These are phyloP conservation scores for Colletotrichum tofieldiae DNA, from an alignment of 2,329 filamentous ascomycete genomes.

Conservation along the genomic window DNA sequence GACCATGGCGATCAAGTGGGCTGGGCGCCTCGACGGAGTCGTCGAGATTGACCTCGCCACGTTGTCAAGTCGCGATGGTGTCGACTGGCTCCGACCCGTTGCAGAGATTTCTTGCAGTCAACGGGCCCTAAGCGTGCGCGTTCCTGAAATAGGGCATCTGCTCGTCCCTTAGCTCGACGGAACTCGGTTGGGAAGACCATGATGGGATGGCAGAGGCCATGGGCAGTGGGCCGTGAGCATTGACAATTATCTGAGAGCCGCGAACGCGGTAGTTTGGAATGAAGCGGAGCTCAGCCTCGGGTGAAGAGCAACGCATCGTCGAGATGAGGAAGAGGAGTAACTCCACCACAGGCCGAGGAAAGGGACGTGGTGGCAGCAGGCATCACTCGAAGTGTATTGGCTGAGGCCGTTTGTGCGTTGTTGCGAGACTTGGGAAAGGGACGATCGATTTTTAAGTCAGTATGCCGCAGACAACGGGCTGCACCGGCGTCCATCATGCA, in stretches of 20 bases:
- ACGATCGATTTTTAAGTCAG: too few relatives aligned
- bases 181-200: slow-evolving; percentile 9
- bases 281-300: slow-evolving; percentile 5
- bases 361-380: slow-evolving; percentile 1
- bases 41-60: slow-evolving; percentile 32
- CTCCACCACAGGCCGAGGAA: slow-evolving; percentile 10
- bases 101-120: slow-evolving; percentile 5
- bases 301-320: slow-evolving; percentile 13
- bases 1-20: slow-evolving; percentile 37
- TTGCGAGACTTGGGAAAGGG: neutral
- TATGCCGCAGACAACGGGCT: neutral
- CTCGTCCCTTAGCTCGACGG: slow-evolving; percentile 17
- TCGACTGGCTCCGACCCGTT: slow-evolving; percentile 7
- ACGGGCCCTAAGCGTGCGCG: slow-evolving; percentile 21
- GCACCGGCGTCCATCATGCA: slow-evolving; percentile 14
- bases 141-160: slow-evolving; percentile 37
- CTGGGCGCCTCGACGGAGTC: slow-evolving; percentile 15
- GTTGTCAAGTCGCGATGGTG: slow-evolving; percentile 12
- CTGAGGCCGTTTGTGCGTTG: neutral
- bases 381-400: neutral
- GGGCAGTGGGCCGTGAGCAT: slow-evolving; percentile 22
- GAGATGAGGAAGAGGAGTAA: slow-evolving; percentile 14
- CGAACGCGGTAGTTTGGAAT: slow-evolving; percentile 19
- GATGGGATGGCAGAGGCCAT: slow-evolving; percentile 36
- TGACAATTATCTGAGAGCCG: slow-evolving; percentile 7